These are phyloP conservation scores for Pythium aquatile DNA, from an alignment of 352 stramenopile species.

Conservation along the genomic window DNA sequence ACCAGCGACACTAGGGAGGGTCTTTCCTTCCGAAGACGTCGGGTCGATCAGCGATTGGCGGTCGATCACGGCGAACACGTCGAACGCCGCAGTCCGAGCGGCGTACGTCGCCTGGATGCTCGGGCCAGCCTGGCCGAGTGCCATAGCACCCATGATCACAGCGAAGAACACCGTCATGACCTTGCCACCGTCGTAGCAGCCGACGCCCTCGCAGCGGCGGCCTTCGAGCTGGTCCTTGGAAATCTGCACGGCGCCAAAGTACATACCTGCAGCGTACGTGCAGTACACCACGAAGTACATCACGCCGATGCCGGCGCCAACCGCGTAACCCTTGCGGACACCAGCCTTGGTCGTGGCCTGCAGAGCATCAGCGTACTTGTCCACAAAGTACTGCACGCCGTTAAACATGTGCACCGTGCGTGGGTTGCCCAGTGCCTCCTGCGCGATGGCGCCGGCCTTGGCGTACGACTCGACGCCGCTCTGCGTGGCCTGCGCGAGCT, in stretches of 20 bases:
- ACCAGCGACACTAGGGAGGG: slow-evolving; percentile 34
- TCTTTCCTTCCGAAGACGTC: slow-evolving; percentile 26
- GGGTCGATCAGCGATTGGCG: slow-evolving; percentile 37
- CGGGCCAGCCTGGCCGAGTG: slow-evolving; percentile 35
- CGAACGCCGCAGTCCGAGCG: slow-evolving; percentile 27
- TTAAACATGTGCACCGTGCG: slow-evolving; percentile 56
- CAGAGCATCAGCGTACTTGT: slow-evolving; percentile 39
- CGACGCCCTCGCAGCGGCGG: slow-evolving; percentile 13
- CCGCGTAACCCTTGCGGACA: slow-evolving; percentile 34
- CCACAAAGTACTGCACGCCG: slow-evolving; percentile 26
- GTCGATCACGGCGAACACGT: slow-evolving; percentile 43
- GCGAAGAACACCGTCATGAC: slow-evolving; percentile 42
- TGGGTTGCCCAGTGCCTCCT: slow-evolving; percentile 37
- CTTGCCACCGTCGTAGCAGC: slow-evolving; percentile 35
- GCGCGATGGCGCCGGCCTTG: slow-evolving; percentile 35
- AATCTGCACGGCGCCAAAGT: slow-evolving; percentile 42
- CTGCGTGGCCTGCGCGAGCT: slow-evolving; percentile 22
- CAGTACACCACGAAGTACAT: slow-evolving; percentile 43
- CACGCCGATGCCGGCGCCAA: slow-evolving; percentile 31
- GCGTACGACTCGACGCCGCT: slow-evolving; percentile 32
- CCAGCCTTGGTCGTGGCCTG: slow-evolving; percentile 24
- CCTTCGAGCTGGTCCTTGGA: slow-evolving; percentile 27
- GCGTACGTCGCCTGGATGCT: slow-evolving; percentile 33
- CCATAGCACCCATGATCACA: slow-evolving; percentile 41
- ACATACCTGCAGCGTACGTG: slow-evolving; percentile 51